A percentile compares a stretch with the other conserved stretches of the same genome.
Evolutionary conservation across 495 filamentous ascomycete genomes (phyloP).

Genomic region (Hypomontagnella monticulosa): DNA sequence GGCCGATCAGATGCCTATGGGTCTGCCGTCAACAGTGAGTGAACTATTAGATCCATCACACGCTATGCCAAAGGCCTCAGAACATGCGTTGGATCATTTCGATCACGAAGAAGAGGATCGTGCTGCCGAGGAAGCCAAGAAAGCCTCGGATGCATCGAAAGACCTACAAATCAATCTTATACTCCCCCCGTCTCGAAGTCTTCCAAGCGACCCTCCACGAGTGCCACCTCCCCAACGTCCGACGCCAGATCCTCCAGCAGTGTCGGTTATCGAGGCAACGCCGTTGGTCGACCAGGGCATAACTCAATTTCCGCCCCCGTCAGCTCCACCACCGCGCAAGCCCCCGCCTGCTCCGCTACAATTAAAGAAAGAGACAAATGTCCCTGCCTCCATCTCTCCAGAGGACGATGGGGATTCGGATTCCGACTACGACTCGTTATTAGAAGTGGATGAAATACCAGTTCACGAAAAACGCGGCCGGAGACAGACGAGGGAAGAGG

Average conservation of each 20-base stretch:
- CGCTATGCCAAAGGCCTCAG: slow-evolving; percentile 62
- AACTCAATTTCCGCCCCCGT: slow-evolving; percentile 55
- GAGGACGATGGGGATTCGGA: slow-evolving; percentile 69
- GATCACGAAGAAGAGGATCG: slow-evolving; percentile 61
- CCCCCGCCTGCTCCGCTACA: slow-evolving; percentile 86
- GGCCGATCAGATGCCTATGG: slow-evolving; percentile 47
- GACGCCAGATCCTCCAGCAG: slow-evolving; percentile 53
- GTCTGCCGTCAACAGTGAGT: slow-evolving; percentile 46
- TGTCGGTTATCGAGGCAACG: slow-evolving; percentile 58
- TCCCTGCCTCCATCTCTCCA: slow-evolving; percentile 56
- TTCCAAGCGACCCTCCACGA: slow-evolving; percentile 56
- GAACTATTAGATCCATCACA: slow-evolving; percentile 61
- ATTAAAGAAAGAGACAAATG: slow-evolving; percentile 63
- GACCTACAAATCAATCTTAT: slow-evolving; percentile 56
- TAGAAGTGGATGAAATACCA: slow-evolving; percentile 70
- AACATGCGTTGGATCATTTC: slow-evolving; percentile 62
- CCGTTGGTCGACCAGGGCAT: slow-evolving; percentile 58
- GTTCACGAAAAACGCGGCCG: slow-evolving; percentile 74
- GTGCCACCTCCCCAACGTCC: slow-evolving; percentile 56
- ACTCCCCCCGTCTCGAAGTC: slow-evolving; percentile 59
- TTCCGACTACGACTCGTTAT: slow-evolving; percentile 84
- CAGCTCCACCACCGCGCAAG: slow-evolving; percentile 73
- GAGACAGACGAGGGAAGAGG: slow-evolving; percentile 85
- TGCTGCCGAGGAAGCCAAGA: slow-evolving; percentile 54
- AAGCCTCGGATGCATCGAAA: slow-evolving; percentile 50